Percentiles rank a stretch among this genome's conserved stretches.
phyloP scores from a whole-genome alignment of 371 early-diverging fungal genomes.

The Blastocladiella emersonii region DNA sequence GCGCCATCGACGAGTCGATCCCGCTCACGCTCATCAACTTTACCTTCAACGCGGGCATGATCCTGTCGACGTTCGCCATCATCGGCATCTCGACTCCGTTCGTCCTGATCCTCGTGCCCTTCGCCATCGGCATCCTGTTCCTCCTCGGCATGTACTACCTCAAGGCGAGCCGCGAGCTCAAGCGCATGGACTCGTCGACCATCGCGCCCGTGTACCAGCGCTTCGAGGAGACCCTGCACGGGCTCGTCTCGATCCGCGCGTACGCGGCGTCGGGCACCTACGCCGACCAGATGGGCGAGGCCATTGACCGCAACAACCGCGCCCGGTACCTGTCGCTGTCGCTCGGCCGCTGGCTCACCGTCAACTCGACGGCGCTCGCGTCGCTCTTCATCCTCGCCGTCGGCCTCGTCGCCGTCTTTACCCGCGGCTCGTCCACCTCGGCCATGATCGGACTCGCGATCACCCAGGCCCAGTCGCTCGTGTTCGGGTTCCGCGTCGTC shows the following conservation, averaged over 20 bases:
- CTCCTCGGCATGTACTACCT: constrained; percentile 56
- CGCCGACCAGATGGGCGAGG: no score
- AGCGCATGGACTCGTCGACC: constrained; percentile 61
- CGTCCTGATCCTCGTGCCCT: constrained; percentile 38
- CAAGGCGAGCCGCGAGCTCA: constrained; percentile 56
- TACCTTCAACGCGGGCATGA: constrained; percentile 20
- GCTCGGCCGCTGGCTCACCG: constrained; percentile 51
- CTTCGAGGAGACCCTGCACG: constrained; percentile 43
- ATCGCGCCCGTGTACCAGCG: constrained; percentile 70
- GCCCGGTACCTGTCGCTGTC: no score
- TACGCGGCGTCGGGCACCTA: constrained; percentile 21
- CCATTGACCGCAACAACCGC: no score
- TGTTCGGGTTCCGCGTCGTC: no score
- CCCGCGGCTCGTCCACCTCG: no score
- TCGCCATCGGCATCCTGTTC: constrained; percentile 38
- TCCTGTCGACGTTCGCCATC: constrained; percentile 39
- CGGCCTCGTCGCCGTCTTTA: constrained; percentile 14
- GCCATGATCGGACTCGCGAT: no score
- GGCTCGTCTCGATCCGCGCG: constrained; percentile 68
- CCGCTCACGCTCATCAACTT: constrained; percentile 11
- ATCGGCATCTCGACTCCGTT: constrained; percentile 45
- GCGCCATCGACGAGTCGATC: constrained; percentile 10
- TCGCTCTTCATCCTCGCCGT: constrained; percentile 8
- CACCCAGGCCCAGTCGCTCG: no score
- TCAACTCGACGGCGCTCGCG: constrained; percentile 67